phyloP scores from a whole-genome alignment of 1,139 yeast genomes.

The Debaryomycetaceae sp. region DNA sequence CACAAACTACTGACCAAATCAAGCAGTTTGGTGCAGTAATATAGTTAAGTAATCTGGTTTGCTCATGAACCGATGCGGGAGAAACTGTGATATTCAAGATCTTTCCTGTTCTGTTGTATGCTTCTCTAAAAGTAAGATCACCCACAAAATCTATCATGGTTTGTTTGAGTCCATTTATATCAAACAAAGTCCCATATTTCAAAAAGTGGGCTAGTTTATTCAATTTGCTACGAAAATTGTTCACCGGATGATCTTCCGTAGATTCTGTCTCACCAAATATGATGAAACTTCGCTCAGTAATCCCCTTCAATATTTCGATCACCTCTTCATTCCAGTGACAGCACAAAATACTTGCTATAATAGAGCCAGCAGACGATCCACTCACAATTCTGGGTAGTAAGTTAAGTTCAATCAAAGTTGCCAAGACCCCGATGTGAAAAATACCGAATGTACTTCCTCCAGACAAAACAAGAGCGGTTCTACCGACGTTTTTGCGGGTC shows the following conservation, averaged over 20 bases:
- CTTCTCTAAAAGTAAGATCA: conserved; percentile 71
- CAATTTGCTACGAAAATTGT: conserved; percentile 45
- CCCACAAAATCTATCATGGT: conserved; percentile 85
- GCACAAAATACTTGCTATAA: conserved; percentile 85
- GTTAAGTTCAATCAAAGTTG: conserved; percentile 70
- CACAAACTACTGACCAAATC: conserved; percentile 89
- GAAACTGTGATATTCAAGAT: conserved; percentile 54
- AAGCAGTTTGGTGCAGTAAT: conserved; percentile 50
- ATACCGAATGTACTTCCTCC: conserved; percentile 97
- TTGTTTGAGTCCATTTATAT: conserved; percentile 62
- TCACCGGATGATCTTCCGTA: conserved; percentile 14
- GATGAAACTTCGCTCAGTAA: conserved; percentile 59
- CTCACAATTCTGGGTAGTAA: conserved; percentile 86
- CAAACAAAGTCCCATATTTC: conserved; percentile 87
- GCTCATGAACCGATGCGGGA: conserved; percentile 65
- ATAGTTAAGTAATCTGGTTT: conserved; percentile 43
- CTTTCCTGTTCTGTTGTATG: conserved; percentile 57
- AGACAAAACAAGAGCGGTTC: conserved; percentile 86
- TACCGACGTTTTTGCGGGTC: conserved; percentile 86
- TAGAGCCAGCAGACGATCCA: conserved; percentile 96
- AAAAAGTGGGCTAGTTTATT: conserved; percentile 48
- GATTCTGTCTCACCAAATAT: conserved; percentile 50
- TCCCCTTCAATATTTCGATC: conserved; percentile 48
- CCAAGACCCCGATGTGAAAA: conserved; percentile 87
- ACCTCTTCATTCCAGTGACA: conserved; percentile 78